A percentile compares a stretch with the other conserved stretches of the same genome.
phyloP scores from a whole-genome alignment of 768 basidiomycete species.

The Cystofilobasidium bisporidii region DNA sequence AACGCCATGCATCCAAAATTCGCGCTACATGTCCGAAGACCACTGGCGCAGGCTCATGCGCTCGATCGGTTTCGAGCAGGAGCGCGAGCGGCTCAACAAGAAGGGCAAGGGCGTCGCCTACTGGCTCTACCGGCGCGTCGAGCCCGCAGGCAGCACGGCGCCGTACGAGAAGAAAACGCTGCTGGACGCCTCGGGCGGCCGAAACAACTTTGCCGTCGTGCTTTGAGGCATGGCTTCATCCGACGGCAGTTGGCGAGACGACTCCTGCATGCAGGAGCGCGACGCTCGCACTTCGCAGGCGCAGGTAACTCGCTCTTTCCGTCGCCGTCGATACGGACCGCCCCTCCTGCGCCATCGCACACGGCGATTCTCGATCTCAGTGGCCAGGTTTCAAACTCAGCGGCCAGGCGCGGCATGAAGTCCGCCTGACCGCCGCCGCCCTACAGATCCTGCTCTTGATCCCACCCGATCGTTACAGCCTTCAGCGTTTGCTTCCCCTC shows the following conservation, averaged over 20 bases:
- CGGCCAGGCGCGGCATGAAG: too few relatives aligned
- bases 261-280: background rate
- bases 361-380: too few relatives aligned
- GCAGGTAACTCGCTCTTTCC: too few relatives aligned
- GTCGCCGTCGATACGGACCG: too few relatives aligned
- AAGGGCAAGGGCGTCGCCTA: conserved; percentile 74
- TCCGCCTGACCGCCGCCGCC: too few relatives aligned
- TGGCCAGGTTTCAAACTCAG: too few relatives aligned
- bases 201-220: conserved; percentile 70
- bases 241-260: too few relatives aligned
- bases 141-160: background rate
- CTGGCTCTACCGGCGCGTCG: conserved; percentile 51
- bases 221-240: conserved; percentile 32
- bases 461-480: too few relatives aligned
- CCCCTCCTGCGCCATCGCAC: too few relatives aligned
- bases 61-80: conserved; percentile 53
- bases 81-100: conserved; percentile 53
- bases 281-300: too few relatives aligned
- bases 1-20: conserved; percentile 72
- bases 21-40: conserved; percentile 63
- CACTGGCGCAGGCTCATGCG: conserved; percentile 53
- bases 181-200: conserved; percentile 8
- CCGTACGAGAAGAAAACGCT: conserved; percentile 15
- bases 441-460: too few relatives aligned
- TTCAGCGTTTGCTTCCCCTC: too few relatives aligned